A percentile compares a stretch with the other conserved stretches of the same genome.
Conservation (phyloP, 1,139 yeast genomes). For the Yamadazyma taylorii region DNA sequence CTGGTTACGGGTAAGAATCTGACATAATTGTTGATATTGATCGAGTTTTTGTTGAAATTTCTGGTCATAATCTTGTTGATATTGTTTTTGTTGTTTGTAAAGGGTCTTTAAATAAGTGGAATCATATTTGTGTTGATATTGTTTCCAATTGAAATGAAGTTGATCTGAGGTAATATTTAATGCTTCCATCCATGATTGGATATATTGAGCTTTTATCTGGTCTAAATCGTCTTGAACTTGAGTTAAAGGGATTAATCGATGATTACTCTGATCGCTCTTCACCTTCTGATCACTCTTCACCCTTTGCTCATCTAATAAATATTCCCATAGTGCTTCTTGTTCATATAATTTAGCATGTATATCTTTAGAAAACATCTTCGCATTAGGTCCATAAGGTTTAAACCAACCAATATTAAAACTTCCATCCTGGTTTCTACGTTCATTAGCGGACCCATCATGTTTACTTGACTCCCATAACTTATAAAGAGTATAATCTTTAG, state of each 20-base stretch:
- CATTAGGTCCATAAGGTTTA: constrained; percentile 28
- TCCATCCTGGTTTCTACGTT: constrained; percentile 20
- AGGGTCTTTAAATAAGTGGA: constrained; percentile 4
- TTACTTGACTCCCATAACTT: constrained; percentile 27
- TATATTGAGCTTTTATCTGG: constrained; percentile 2
- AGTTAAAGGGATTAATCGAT: constrained; percentile 1
- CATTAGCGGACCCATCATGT: constrained; percentile 9
- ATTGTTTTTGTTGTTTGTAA: constrained; percentile 14
- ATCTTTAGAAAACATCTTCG: constrained; percentile 28
- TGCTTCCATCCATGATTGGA: constrained; percentile 25
- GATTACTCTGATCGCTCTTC: constrained; percentile 4
- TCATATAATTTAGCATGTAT: constrained; percentile 28
- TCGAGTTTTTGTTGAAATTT: constrained; percentile 23
- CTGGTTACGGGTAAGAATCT: constrained; percentile 17
- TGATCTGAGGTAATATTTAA: constrained; percentile 21
- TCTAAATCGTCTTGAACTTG: constrained; percentile 3
- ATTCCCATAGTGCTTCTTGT: constrained; percentile 36
- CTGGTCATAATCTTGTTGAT: constrained; percentile 27
- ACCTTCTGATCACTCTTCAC: constrained; percentile 5
- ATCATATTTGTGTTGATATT: constrained; percentile 18
- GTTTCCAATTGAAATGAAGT: constrained; percentile 16
- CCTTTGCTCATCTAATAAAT: constrained; percentile 18
- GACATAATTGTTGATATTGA: constrained; percentile 18
- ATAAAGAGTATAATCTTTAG: constrained; percentile 20
- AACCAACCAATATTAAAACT: constrained; percentile 28